These are phyloP conservation scores for Pezicula neosporulosa DNA, from an alignment of 2,329 filamentous ascomycete genomes.

Conservation along the genomic window DNA sequence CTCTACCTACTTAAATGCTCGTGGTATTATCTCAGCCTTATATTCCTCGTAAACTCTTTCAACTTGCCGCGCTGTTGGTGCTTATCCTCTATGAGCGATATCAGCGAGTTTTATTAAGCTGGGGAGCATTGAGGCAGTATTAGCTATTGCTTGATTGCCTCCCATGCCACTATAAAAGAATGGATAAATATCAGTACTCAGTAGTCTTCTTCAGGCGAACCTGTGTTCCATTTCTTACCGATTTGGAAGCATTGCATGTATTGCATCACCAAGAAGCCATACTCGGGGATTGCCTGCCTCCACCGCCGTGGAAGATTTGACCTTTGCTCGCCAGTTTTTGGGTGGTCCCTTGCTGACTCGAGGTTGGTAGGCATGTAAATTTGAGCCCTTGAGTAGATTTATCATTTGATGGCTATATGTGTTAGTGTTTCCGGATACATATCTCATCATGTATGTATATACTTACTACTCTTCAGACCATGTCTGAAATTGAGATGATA, in stretches of 20 bases:
- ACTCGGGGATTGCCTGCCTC: slow-evolving; percentile 2
- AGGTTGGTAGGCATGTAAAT: not conserved
- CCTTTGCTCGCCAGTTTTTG: slow-evolving; percentile 6
- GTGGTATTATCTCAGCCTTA: not conserved
- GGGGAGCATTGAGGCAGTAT: slow-evolving; percentile 11
- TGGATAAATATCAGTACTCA: not conserved
- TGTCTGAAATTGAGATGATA: not conserved
- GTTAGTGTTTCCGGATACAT: not conserved
- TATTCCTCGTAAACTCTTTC: not conserved
- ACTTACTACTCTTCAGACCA: not conserved
- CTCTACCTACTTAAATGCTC: not conserved
- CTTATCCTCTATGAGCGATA: not conserved
- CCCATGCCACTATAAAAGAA: slow-evolving; percentile 14
- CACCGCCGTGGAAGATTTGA: not conserved
- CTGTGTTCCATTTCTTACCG: not conserved
- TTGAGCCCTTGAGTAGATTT: not conserved
- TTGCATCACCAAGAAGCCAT: slow-evolving; percentile 8
- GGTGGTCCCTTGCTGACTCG: not conserved
- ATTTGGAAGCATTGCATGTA: slow-evolving; percentile 7
- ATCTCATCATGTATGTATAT: not conserved
- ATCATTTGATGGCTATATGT: not conserved
- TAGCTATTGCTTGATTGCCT: slow-evolving; percentile 16
- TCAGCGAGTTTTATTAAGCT: not conserved
- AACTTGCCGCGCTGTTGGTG: not conserved
- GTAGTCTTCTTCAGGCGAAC: not conserved